Evolutionary conservation across 768 basidiomycete species (phyloP), one percentile per base, ranked within the genome.

Genomic region (Mycena chlorophos): DNA sequence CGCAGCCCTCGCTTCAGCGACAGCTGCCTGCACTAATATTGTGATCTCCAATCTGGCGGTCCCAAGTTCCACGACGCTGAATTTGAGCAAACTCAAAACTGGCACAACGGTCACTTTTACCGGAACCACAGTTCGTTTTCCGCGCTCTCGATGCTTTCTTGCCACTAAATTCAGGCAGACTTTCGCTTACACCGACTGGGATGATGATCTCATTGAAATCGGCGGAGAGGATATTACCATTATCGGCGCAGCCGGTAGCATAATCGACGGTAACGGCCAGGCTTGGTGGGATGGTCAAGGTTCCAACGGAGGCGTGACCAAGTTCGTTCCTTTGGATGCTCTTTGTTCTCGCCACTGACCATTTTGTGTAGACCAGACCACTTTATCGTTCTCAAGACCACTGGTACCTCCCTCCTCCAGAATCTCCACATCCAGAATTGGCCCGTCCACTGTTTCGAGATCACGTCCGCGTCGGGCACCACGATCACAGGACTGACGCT

Each of bases 341-440:
- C 48, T 49, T 19, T 37, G 29, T 26, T 28, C 23, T 51, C 19
- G 14, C 8, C 8, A 43, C 26, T 38, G 38, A 34, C 31, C 19
- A 30, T 38, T 27, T 38, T 38, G 12, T 20, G 16, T 27, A 56
- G 55, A 46, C 55, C 55, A 29, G 55, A 56, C 34, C 55, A 56
- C 55, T 51, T 56, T 20, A 56, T 56, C 29, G 45, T 43, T 30
- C 54, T 55, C 10, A 55, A 55, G 54, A 42, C 54, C 19, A 56
- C 55, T 25, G 55, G 55, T 37, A 56, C 16, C n/a, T 56, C 55
- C 43, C 30, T 56, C 42, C 29, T 47, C 27, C 49, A 56, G 27
- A 56, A 56, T 51, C 55, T 56, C 13, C 55, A 56, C 20, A 56
- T 56, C 43, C 55, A 56, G 42, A 56, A 56, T 39, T 56, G 55